Base-by-base conservation (phyloP, 2,329 filamentous ascomycete genomes). In the Ophiostoma sp. region DNA sequence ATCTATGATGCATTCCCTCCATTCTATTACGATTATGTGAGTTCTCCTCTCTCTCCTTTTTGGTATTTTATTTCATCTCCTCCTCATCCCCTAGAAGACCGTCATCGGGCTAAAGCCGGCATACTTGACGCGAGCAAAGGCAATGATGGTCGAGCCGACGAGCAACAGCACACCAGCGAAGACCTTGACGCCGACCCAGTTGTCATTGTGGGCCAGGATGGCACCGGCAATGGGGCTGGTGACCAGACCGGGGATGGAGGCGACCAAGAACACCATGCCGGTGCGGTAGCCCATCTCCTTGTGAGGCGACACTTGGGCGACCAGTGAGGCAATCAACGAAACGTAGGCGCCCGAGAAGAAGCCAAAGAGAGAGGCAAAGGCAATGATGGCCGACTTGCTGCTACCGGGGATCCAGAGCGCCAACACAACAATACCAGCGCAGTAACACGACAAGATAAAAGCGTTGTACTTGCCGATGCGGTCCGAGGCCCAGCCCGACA, bases 201-300 rank as follows among this genome's bases (percentile, higher is more conserved):
- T 79, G 4, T 78, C 73, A 52, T 31, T n/a, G 55, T 33, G 5
- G 0, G 75, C 42, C 22, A 78, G 66, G 33, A 79, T 78, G 69
- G 82, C 83, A 4, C 86, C 86, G 0, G 82, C 85, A 74, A 88
- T 87, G 0, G 87, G 87, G 68, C 80, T 84, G 1, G 86, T 84
- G 5, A 85, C 84, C 50, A 90, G 79, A 9, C 85, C 87, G 0
- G 85, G 86, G 33, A 90, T 78, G 17, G 84, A 83, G n/a, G 85
- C 80, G 15, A 86, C 79, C 17, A 84, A 84, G 77, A 88, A 89
- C 68, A 86, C 81, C 0, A 84, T 83, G 0, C 88, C 88, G 2
- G 84, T 86, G 7, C 87, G 82, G 12, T 87, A 83, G 1, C 88
- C 89, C 9, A 90, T 85, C 77, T 88, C 83, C 1, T 82, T 80